Evolutionary conservation across 345 rosid genomes (phyloP).

Genomic region (Eucalyptus guilfoylei): DNA sequence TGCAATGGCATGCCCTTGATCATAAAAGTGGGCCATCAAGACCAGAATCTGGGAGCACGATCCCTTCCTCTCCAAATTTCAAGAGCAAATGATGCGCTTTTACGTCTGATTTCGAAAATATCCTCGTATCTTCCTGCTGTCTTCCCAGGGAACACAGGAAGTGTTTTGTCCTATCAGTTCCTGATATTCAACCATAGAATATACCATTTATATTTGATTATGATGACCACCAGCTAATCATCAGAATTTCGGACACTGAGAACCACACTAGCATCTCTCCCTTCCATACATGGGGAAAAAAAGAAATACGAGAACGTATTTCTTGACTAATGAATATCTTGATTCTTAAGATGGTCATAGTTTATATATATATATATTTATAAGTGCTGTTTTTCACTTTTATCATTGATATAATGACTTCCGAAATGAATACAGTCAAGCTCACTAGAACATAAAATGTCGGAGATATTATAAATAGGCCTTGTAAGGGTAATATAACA

Average conservation of each 20-base stretch:
- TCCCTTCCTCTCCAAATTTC: not conserved
- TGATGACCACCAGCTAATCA: not conserved
- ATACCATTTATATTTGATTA: too few species aligned
- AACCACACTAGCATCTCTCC: not conserved
- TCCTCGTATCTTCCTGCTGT: not conserved
- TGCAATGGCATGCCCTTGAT: not conserved
- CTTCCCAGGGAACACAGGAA: not conserved
- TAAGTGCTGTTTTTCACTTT: not conserved
- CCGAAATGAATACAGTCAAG: not conserved
- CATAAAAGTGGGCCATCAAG: not conserved
- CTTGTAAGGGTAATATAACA: not conserved
- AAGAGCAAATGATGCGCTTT: not conserved
- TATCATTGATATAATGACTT: not conserved
- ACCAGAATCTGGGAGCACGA: not conserved
- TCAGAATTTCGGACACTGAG: not conserved
- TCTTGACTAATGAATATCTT: not conserved
- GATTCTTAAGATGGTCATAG: not conserved
- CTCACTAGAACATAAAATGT: not conserved
- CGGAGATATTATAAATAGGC: not conserved
- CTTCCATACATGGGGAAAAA: not conserved
- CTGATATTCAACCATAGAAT: not conserved
- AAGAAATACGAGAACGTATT: not conserved
- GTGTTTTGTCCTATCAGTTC: too few species aligned
- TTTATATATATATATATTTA: fast-evolving
- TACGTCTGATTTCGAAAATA: not conserved